Conservation (phyloP, 2,329 filamentous ascomycete genomes). For the Cladosporium cucumerinum region DNA sequence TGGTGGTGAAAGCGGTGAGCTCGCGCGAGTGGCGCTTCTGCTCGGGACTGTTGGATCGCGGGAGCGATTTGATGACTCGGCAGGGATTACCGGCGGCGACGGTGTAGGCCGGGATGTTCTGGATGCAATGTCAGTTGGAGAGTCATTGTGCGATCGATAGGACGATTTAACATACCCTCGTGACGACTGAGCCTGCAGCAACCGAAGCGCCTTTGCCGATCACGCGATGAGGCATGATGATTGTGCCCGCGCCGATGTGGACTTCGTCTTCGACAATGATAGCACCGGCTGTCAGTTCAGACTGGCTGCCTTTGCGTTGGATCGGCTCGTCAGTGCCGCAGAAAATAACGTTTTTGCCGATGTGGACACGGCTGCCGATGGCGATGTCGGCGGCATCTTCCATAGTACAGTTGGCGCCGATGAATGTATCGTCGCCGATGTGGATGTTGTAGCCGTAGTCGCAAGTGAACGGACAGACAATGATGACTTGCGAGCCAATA, state of each 20-base stretch:
- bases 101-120: conserved; percentile 48
- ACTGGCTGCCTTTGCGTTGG: conserved; percentile 69
- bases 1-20: background rate
- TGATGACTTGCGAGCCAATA: conserved; percentile 70
- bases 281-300: conserved; percentile 64
- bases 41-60: conserved; percentile 3
- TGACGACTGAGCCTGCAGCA: conserved; percentile 54
- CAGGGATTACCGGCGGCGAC: conserved; percentile 48
- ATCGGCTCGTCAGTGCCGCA: conserved; percentile 72
- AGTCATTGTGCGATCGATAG: background rate
- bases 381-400: conserved; percentile 80
- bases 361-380: conserved; percentile 70
- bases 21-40: conserved; percentile 4
- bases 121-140: background rate
- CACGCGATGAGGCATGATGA: conserved; percentile 56
- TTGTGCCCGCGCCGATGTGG: conserved; percentile 61
- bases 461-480: conserved; percentile 86
- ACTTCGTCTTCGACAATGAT: conserved; percentile 75
- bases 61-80: conserved; percentile 45
- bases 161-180: conserved; percentile 43
- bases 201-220: conserved; percentile 54
- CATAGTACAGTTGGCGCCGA: conserved; percentile 80
- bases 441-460: conserved; percentile 95
- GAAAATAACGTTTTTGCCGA: conserved; percentile 81
- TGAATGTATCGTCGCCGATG: conserved; percentile 78